Evolutionary conservation across 2,329 filamentous ascomycete genomes (phyloP), one percentile per base, ranked within the genome.

Genomic region (Colletotrichum siamense): DNA sequence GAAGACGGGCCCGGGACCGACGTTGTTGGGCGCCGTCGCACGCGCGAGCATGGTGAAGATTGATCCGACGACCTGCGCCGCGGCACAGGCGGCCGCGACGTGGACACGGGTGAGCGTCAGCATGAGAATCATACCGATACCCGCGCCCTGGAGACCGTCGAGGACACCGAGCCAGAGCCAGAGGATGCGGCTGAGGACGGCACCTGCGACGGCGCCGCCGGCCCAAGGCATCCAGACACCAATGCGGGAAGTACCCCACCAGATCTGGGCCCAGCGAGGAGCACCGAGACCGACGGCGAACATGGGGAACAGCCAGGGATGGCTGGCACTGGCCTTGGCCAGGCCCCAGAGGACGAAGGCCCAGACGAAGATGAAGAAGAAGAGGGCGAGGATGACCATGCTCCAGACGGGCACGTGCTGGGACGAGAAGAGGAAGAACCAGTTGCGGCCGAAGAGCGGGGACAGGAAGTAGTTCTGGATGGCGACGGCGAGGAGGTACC

Each of bases 101-200:
- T 94, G 92, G 81, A 93, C 88, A 22, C 92, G 86, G 3, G 92
- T 94, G 77, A 93, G 83, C 1, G 92, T 94, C 81, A 93, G 91
- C 61, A 94, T 83, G 7, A 94, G 85, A 63, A 94, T 91, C 92
- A 94, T 94, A 70, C 92, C 92, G 71, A 94, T 90, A 3, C 92
- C 92, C 2, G 94, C 89, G 36, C 92, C 92, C 81, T 94, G 92
- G 7, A 94, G 84, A 8, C 91, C 88, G 79, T 94, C 92, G 13
- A 94, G 86, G 6, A 93, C 87, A 55, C 92, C 92, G 1, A 94
- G 88, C 92, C 92, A 94, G 18, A 94, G 86, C 92, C 92, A 94
- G 52, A 77, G 66, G 15, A 77, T 70, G 4, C 75, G 87, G 3
- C 90, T 91, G 8, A 91, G 83, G 0, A 94, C 82, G 0, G 92